Evolutionary conservation across 345 rosid species (phyloP).

Genomic region (Salix exigua): DNA sequence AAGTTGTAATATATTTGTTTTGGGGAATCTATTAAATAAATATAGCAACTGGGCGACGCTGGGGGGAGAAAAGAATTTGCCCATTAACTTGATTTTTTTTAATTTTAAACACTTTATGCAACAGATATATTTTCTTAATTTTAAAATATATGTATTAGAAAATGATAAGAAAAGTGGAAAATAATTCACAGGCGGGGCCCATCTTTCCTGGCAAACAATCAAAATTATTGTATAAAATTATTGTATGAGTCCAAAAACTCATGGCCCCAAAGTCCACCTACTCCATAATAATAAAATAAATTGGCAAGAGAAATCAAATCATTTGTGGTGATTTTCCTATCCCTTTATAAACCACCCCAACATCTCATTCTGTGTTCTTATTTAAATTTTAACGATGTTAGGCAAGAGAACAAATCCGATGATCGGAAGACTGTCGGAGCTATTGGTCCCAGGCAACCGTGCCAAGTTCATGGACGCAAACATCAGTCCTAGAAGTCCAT

Average conservation of each 20-base stretch:
- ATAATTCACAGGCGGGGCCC: background rate
- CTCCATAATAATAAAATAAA: slow-evolving; percentile 32
- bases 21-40: background rate
- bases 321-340: background rate
- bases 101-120: background rate
- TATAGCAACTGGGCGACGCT: background rate
- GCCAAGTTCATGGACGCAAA: slow-evolving; percentile 32
- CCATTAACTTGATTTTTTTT: no score
- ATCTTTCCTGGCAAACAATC: slow-evolving; percentile 4
- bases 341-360: background rate
- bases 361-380: background rate
- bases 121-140: background rate
- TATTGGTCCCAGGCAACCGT: slow-evolving; percentile 54
- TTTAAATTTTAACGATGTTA: slow-evolving; percentile 27
- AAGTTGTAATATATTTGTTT: background rate
- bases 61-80: no score
- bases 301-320: background rate
- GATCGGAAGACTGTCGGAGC: slow-evolving; percentile 66
- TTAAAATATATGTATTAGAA: background rate
- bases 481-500: slow-evolving; percentile 65
- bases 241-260: slow-evolving; percentile 27
- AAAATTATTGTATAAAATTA: slow-evolving; percentile 3
- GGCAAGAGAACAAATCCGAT: slow-evolving; percentile 64
- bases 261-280: slow-evolving; percentile 38
- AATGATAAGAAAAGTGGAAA: background rate